phyloP scores from a whole-genome alignment of 139 green algal species.

The Tetraselmis striata region DNA sequence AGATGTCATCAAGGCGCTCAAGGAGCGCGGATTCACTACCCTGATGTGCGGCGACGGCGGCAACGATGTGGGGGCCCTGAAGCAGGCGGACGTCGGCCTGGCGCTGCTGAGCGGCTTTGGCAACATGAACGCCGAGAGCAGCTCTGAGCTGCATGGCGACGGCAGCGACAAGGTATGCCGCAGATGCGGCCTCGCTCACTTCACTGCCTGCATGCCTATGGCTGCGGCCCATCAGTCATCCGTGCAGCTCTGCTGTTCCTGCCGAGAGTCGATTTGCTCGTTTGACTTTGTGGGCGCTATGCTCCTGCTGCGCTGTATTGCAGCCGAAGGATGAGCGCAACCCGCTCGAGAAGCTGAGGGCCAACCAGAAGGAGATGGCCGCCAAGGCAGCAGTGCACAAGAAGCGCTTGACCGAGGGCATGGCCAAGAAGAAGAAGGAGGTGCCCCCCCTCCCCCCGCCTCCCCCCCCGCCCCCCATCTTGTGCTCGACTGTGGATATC shows the following conservation, averaged over 20 bases:
- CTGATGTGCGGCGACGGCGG: conserved; percentile 32
- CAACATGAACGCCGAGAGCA: conserved; percentile 9
- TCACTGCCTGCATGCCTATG: too few relatives aligned
- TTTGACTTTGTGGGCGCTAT: too few relatives aligned
- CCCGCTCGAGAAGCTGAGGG: conserved; percentile 3
- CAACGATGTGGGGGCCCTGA: conserved; percentile 31
- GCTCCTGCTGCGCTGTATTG: background rate
- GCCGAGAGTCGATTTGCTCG: too few relatives aligned
- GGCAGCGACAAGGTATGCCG: background rate
- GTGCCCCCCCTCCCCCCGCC: too few relatives aligned
- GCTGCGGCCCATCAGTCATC: too few relatives aligned
- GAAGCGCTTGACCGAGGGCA: conserved; percentile 3
- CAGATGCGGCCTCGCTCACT: too few relatives aligned
- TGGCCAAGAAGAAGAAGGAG: conserved; percentile 14
- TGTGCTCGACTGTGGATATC: too few relatives aligned
- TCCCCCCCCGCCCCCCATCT: too few relatives aligned
- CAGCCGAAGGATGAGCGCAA: background rate
- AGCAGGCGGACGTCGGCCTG: conserved; percentile 27
- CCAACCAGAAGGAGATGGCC: conserved; percentile 6
- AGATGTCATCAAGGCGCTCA: conserved; percentile 16
- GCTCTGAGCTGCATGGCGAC: background rate
- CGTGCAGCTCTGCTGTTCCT: too few relatives aligned
- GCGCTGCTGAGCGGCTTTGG: conserved; percentile 24
- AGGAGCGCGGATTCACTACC: conserved; percentile 12
- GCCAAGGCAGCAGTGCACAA: conserved; percentile 10